Base-by-base conservation (phyloP, 2,329 filamentous ascomycete species). In the Metarhizium robertsii region DNA sequence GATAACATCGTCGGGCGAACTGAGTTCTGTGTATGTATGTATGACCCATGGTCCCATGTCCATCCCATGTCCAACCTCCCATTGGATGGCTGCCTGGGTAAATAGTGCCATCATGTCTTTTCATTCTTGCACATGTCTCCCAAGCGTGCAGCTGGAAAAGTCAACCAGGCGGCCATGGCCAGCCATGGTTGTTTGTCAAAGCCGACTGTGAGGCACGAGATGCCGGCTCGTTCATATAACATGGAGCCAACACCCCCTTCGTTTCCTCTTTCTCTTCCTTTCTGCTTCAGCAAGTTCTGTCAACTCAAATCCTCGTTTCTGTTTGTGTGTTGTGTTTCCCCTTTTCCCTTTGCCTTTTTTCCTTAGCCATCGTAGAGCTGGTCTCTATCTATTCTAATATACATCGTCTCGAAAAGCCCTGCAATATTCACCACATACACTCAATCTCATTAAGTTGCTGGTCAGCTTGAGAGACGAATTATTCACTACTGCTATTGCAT, bases 201-300 rank as follows among this genome's bases (percentile, higher is more conserved):
- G 6, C 18, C 47, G 32, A 30, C 16, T 49, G 25, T 18, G 14
- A 49, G 25, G 16, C 25, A 29, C 25, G n/a, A 16, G n/a, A 49
- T 16, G 25, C 45, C 10, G 45, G 16, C 11, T 38, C 6, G 2
- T 50, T 43, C 51, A 54, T 54, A 54, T 54, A 57, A 48, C 29
- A 54, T 32, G 16, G 30, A 8, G 30, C 38, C 53, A 45, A 53
- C 49, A 42, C 29, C 54, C 55, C 34, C 52, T 29, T 45, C 52
- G 30, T 30, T 65, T 66, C 65, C 65, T 83, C 83, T 25, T 78
- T 78, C 55, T 45, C 52, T 29, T 42, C 52, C 32, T 30, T 65
- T 66, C 65, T 65, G 82, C 83, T 78, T 78, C 78, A 86, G 84
- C 85, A 87, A 87, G 84, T 75, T 75, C 67, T 76, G 71, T 61